Evolutionary conservation across 768 basidiomycete genomes (phyloP), one percentile per base, ranked within the genome.

Genomic region (Leccinum longicurvipes): DNA sequence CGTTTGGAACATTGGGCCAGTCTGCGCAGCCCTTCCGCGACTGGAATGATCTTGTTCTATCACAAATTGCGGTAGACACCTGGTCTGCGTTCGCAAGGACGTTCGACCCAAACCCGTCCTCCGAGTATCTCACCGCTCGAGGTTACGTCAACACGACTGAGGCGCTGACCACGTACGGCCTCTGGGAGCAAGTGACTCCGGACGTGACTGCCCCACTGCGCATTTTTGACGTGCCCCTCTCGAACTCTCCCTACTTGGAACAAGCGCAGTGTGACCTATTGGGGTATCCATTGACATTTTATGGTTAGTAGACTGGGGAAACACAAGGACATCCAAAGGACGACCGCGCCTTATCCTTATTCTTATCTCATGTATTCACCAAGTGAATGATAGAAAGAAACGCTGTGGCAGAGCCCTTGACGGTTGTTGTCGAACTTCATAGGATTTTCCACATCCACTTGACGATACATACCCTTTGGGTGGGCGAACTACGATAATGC

Each of bases 61-160:
- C 72, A 50, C 79, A 80, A 59, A 64, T 77, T 39, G 69, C 66
- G 36, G 63, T 76, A 6, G 80, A 82, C 59, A 62, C 67, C 9
- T 82, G 80, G 81, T 68, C 74, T 0, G 63, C 76, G 7, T 82
- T 81, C 56, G 78, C 76, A 8, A 72, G 79, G 36, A 75, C 76
- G 4, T 76, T 73, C 60, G 65, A 81, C 55, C 80, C 81, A 7
- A 82, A 80, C 57, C 79, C 78, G 0, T 67, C 73, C 4, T 56
- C 63, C 0, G 70, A 59, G 1, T 80, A 76, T 62, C 74, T 81
- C 29, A 54, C 63, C 0, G 78, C 76, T 4, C 68, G 79, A 1
- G 79, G 79, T 2, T 79, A 76, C 63, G 63, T 67, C 1, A 67
- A 61, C 15, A 55, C 57, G 25, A 55, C 49, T 4, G 34, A 24